Percentiles rank a stretch among this genome's conserved stretches.
phyloP scores from a whole-genome alignment of 352 stramenopile species.

The Globisporangium splendens region DNA sequence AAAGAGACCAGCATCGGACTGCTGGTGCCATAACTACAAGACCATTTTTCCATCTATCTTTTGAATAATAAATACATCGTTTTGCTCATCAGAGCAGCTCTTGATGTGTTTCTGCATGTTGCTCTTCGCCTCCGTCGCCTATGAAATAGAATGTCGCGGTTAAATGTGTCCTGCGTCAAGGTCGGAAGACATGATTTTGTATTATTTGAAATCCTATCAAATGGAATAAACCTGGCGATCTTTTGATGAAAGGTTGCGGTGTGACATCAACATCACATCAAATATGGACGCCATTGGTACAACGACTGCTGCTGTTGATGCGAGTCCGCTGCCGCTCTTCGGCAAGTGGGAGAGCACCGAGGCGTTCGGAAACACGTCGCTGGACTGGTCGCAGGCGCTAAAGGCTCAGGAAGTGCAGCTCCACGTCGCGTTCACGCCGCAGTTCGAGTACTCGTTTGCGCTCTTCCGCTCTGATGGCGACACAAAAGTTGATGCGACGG shows the following conservation, averaged over 20 bases:
- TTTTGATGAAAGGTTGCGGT: not conserved
- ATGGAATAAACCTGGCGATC: not conserved
- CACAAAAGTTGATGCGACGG: constrained; percentile 42
- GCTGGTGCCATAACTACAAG: not conserved
- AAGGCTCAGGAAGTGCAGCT: constrained; percentile 45
- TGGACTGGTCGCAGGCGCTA: constrained; percentile 74
- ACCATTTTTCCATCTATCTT: not conserved
- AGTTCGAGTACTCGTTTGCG: constrained; percentile 35
- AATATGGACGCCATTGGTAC: not conserved
- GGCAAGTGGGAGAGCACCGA: constrained; percentile 66
- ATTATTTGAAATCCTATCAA: not conserved
- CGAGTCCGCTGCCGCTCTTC: not conserved
- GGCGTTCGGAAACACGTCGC: constrained; percentile 68
- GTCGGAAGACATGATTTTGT: too few species aligned
- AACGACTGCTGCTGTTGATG: not conserved
- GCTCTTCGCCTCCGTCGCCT: not conserved
- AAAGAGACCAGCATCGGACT: not conserved
- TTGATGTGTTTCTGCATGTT: too few species aligned
- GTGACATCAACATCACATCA: not conserved
- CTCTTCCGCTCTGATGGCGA: constrained; percentile 18
- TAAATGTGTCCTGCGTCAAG: not conserved
- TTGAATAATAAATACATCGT: not conserved
- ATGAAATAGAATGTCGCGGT: constrained; percentile 2
- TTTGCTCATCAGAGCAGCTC: not conserved
- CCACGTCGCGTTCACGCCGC: constrained; percentile 32